Evolutionary conservation across 345 rosid species (phyloP).

Genomic region (Salix brachista): DNA sequence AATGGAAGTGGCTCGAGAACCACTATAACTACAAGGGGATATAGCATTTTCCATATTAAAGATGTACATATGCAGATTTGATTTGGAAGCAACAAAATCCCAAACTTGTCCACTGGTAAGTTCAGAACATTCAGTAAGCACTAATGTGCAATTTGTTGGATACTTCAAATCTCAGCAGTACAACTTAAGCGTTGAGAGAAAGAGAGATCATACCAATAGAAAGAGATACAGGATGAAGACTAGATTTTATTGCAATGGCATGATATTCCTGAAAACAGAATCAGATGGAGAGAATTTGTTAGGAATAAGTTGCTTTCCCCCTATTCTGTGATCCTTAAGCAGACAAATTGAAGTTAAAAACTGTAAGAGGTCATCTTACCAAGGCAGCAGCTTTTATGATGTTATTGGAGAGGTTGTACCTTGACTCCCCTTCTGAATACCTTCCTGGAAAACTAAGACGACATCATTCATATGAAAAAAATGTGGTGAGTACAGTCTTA

Average conservation of each 20-base stretch:
- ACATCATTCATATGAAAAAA: neutral
- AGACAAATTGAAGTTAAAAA: constrained; percentile 1
- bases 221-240: constrained; percentile 48
- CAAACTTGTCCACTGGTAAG: neutral
- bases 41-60: neutral
- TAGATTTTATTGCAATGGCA: constrained; percentile 34
- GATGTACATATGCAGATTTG: neutral
- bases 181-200: neutral
- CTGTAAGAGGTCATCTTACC: constrained; percentile 23
- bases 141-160: neutral
- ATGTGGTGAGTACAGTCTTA: neutral
- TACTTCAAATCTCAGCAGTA: neutral
- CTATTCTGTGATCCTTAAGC: neutral
- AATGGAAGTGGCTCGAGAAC: neutral
- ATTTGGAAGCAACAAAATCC: neutral
- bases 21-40: neutral
- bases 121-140: neutral
- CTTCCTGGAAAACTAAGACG: constrained; percentile 33
- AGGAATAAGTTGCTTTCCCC: neutral
- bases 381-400: constrained; percentile 29
- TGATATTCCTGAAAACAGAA: constrained; percentile 40
- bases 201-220: constrained; percentile 41
- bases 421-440: constrained; percentile 56
- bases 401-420: constrained; percentile 39
- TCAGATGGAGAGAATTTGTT: neutral